Conservation (phyloP, 768 basidiomycete genomes). For the Cystofilobasidium macerans region DNA sequence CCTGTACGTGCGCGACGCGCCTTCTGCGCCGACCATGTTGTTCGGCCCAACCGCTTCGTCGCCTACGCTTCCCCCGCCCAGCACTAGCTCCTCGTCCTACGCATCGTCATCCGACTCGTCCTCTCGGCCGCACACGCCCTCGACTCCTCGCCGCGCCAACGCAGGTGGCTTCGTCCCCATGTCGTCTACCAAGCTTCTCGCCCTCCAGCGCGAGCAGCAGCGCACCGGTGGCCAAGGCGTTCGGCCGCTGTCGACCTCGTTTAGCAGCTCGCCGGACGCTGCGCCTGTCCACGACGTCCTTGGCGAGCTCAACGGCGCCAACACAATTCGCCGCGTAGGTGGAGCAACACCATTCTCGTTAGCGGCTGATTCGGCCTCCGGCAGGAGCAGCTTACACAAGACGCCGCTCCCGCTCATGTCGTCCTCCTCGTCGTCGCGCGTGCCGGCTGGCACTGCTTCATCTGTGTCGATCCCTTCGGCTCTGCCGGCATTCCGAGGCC, state of each 20-base stretch:
- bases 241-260: neutral
- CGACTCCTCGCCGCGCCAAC: neutral
- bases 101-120: neutral
- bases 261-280: neutral
- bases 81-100: neutral
- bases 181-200: neutral
- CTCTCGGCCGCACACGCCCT: neutral
- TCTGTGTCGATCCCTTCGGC: neutral
- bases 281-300: neutral
- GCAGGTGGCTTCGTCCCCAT: neutral
- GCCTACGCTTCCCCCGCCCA: too few species aligned
- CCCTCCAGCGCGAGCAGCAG: neutral
- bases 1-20: too few species aligned
- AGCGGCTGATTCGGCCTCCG: neutral
- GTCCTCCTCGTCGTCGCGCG: neutral
- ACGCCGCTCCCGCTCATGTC: neutral
- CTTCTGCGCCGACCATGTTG: neutral
- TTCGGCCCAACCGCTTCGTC: too few species aligned
- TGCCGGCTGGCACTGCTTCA: neutral
- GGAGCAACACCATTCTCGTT: neutral
- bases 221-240: neutral
- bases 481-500: neutral
- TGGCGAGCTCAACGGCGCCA: neutral
- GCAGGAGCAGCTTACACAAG: too few species aligned
- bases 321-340: neutral